Evolutionary conservation across 306 rosid genomes (phyloP).

Genomic region (Dryas octopetala): DNA sequence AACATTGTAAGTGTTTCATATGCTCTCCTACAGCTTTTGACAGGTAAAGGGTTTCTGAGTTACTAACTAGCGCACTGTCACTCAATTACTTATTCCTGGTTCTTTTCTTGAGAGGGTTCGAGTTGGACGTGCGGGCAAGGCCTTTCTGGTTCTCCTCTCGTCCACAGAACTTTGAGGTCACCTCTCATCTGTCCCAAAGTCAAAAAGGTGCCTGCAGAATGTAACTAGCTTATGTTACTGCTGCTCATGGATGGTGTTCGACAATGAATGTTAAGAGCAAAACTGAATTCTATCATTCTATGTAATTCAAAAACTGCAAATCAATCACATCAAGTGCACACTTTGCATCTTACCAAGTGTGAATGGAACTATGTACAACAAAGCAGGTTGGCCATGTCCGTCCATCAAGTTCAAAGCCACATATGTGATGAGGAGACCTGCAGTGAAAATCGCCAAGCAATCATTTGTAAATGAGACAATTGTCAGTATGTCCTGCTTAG

Average conservation of each 20-base stretch:
- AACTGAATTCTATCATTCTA: not conserved
- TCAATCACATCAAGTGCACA: no score
- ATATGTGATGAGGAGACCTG: constrained; percentile 91
- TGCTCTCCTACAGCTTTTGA: constrained; percentile 34
- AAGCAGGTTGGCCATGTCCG: constrained; percentile 98
- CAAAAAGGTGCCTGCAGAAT: constrained; percentile 74
- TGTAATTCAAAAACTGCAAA: no score
- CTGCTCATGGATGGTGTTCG: not conserved
- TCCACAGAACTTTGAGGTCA: constrained; percentile 83
- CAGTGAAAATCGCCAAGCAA: constrained; percentile 21
- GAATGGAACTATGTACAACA: constrained; percentile 94
- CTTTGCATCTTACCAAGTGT: constrained; percentile 69
- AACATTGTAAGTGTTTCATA: constrained; percentile 38
- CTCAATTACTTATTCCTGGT: constrained; percentile 33
- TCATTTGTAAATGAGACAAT: not conserved
- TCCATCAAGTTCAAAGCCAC: constrained; percentile 98
- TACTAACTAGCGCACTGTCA: constrained; percentile 25
- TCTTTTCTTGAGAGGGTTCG: constrained; percentile 44
- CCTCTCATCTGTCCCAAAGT: constrained; percentile 94
- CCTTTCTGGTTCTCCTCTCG: constrained; percentile 88
- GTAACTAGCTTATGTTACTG: not conserved
- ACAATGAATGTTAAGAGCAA: not conserved
- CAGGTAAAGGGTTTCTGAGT: constrained; percentile 14
- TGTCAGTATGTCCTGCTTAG: not conserved
- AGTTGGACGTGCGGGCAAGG: constrained; percentile 76